Evolutionary conservation across 352 stramenopile species (phyloP), one percentile per base, ranked within the genome.

Genomic region (Pythium sukuiense): DNA sequence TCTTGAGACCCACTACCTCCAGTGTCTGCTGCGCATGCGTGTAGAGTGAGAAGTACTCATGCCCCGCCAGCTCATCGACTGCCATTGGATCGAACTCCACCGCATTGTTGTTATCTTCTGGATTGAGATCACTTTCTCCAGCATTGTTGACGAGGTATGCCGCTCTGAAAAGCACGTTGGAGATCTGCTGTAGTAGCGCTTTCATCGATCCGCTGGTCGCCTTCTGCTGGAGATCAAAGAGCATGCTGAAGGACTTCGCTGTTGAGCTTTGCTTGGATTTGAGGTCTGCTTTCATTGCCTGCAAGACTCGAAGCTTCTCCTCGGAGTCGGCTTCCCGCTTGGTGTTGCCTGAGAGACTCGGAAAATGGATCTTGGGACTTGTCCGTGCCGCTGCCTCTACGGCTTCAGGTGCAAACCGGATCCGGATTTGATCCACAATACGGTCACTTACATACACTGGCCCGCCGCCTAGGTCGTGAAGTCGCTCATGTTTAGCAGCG

Each of bases 311-410:
- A 6, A 71, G 14, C 13, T 20, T 56, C 57, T 61, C 64, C n/a
- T 43, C 82, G 79, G 48, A 97, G 80, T 90, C 89, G 96, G 55
- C 80, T 89, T 90, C 92, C 96, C 70, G 92, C 70, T 33, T 86
- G 65, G 20, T 37, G 26, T 48, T 55, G 8, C 61, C 95, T 95
- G 55, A 96, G 85, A 45, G 88, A 88, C 57, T 97, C 77, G 73
- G 85, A 89, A n/a, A 92, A 77, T 59, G 95, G 81, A 61, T 32
- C 29, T 43, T 26, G 3, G 32, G 26, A 18, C 43, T 20, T 9
- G 39, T 37, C 14, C 27, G 27, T 27, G 11, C 39, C 18, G 48
- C 5, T 14, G 11, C 26, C 16, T 55, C 29, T 3, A 55, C 46
- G 7, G 58, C 26, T n/a, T 46, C 43, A 9, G 65, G 59, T 16